A percentile compares a stretch with the other conserved stretches of the same genome.
phyloP scores from a whole-genome alignment of 441 rosid genomes.

The Populus tomentosa region DNA sequence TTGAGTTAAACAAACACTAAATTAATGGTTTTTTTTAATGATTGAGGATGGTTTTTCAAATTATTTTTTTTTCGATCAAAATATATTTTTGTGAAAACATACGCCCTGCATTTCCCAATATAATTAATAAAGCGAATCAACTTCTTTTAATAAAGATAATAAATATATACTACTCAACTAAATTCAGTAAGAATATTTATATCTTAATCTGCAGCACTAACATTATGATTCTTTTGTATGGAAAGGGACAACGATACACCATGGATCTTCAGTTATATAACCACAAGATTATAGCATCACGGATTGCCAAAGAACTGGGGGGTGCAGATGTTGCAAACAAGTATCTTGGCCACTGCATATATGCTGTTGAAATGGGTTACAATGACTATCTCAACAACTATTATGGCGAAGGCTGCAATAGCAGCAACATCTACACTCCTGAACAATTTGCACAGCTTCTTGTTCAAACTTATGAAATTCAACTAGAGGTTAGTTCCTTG shows the following conservation, averaged over 20 bases:
- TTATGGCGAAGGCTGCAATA: neutral
- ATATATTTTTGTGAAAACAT: too few relatives aligned
- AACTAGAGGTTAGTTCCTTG: neutral
- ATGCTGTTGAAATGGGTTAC: neutral
- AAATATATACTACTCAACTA: neutral
- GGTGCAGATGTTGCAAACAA: neutral
- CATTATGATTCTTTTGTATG: neutral
- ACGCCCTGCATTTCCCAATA: too few relatives aligned
- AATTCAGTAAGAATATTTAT: neutral
- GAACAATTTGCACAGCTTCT: neutral
- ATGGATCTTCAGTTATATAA: neutral
- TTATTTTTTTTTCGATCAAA: too few relatives aligned
- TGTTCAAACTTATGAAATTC: neutral
- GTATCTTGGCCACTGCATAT: neutral
- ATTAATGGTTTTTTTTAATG: too few relatives aligned
- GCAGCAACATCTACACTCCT: neutral
- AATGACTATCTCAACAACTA: neutral
- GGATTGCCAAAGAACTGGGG: neutral
- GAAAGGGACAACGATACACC: neutral
- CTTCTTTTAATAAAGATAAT: neutral
- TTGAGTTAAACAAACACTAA: too few relatives aligned
- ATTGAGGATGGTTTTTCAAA: too few relatives aligned
- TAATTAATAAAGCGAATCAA: neutral
- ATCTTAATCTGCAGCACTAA: neutral
- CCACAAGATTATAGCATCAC: neutral